These are phyloP conservation scores for Diplogelasinospora grovesii DNA, from an alignment of 495 filamentous ascomycete species.

Conservation along the genomic window DNA sequence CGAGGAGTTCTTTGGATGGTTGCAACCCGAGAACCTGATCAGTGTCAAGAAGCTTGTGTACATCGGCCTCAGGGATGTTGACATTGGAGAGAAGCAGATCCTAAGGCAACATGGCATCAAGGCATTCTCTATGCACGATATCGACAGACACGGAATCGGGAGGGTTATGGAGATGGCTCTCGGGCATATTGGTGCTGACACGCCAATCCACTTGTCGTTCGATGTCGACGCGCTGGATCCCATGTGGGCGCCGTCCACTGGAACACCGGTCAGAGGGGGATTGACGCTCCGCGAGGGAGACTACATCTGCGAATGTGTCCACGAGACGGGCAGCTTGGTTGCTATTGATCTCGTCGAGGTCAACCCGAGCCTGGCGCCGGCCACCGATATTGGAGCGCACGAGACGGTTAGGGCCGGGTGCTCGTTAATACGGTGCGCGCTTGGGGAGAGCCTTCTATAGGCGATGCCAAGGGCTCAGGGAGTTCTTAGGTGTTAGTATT, in stretches of 20 bases:
- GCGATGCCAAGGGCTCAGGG: not conserved
- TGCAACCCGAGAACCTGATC: conserved; percentile 50
- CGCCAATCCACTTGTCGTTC: conserved; percentile 93
- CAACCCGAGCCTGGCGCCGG: conserved; percentile 75
- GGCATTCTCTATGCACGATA: conserved; percentile 97
- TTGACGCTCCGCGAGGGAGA: conserved; percentile 93
- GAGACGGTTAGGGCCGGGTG: conserved; percentile 90
- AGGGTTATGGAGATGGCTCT: conserved; percentile 96
- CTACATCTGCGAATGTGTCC: conserved; percentile 94
- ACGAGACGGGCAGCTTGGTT: conserved; percentile 83
- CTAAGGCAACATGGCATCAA: conserved; percentile 82
- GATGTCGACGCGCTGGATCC: conserved; percentile 97
- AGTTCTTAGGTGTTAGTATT: not conserved
- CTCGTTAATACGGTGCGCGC: conserved; percentile 80
- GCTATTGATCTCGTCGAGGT: conserved; percentile 96
- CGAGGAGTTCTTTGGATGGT: conserved; percentile 80
- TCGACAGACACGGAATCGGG: conserved; percentile 92
- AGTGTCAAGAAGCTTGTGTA: conserved; percentile 89
- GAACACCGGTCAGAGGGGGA: conserved; percentile 92
- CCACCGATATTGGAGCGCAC: conserved; percentile 56
- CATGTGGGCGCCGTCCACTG: conserved; percentile 91
- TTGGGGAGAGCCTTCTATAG: conserved; percentile 83
- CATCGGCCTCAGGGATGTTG: conserved; percentile 91
- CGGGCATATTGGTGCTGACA: conserved; percentile 86
- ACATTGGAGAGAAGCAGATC: conserved; percentile 83